These are phyloP conservation scores for Candida dajiaensis DNA, from an alignment of 805 yeast genomes.

Conservation along the genomic window DNA sequence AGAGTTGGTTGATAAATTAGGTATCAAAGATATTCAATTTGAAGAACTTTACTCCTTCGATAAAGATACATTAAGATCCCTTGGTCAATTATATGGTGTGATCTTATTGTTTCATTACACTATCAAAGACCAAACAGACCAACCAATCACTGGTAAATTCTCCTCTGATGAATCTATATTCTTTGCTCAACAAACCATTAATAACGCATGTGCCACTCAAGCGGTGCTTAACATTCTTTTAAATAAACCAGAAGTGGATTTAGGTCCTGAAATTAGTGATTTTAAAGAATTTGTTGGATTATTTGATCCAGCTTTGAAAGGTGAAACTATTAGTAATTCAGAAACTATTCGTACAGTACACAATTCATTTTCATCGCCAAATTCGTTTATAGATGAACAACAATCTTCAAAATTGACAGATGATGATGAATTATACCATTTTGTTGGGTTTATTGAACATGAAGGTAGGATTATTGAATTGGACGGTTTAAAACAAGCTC, in stretches of 20 bases:
- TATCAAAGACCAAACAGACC: conserved; percentile 27
- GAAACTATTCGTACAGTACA: conserved; percentile 51
- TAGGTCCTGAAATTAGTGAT: conserved; percentile 44
- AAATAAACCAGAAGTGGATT: conserved; percentile 34
- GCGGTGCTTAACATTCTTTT: conserved; percentile 56
- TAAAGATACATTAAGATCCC: conserved; percentile 29
- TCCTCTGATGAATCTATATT: conserved; percentile 34
- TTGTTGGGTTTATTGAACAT: conserved; percentile 44
- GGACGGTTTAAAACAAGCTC: conserved; percentile 53
- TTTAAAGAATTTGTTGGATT: conserved; percentile 44
- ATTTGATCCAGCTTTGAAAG: conserved; percentile 51
- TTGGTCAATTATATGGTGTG: conserved; percentile 48
- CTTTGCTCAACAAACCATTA: conserved; percentile 59
- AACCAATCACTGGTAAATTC: conserved; percentile 40
- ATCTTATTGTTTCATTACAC: conserved; percentile 60
- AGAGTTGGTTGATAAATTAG: conserved; percentile 50
- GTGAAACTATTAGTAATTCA: conserved; percentile 56
- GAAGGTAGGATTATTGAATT: conserved; percentile 49
- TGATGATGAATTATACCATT: conserved; percentile 53
- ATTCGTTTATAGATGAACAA: conserved; percentile 41
- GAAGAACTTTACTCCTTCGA: conserved; percentile 55
- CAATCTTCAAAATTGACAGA: conserved; percentile 25
- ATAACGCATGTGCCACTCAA: conserved; percentile 71
- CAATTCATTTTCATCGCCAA: conserved; percentile 56
- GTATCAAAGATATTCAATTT: conserved; percentile 47